These are phyloP conservation scores for Nicotiana undulata DNA, from an alignment of 257 asterid genomes.

Conservation along the genomic window DNA sequence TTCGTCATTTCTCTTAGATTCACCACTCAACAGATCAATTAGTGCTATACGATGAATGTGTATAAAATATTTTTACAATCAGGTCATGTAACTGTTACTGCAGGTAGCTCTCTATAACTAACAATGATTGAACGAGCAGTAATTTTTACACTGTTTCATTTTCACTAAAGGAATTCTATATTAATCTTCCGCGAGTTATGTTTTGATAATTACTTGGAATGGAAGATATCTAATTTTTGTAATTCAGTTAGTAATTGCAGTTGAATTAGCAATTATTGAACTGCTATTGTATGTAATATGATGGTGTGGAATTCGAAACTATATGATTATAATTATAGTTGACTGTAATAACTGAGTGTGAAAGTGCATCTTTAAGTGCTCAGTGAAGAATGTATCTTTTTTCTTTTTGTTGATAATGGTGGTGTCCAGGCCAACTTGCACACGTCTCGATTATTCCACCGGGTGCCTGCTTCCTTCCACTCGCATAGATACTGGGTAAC, in stretches of 20 bases:
- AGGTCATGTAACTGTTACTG: background rate
- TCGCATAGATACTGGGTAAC: background rate
- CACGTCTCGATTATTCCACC: background rate
- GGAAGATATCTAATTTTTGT: background rate
- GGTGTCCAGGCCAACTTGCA: background rate
- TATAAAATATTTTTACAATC: background rate
- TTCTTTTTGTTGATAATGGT: background rate
- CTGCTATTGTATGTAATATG: background rate
- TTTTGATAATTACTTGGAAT: background rate
- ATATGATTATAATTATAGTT: background rate
- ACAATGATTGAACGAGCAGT: background rate
- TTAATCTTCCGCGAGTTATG: background rate
- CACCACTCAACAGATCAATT: background rate
- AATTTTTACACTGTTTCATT: background rate
- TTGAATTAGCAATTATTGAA: no score
- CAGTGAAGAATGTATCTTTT: background rate
- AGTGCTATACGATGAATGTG: background rate
- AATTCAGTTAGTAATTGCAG: background rate
- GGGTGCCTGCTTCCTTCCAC: background rate
- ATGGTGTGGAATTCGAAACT: background rate
- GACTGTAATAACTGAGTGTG: background rate
- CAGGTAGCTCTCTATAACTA: background rate
- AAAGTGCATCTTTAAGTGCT: background rate
- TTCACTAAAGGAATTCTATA: background rate
- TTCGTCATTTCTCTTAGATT: background rate